Percentiles rank a stretch among this genome's conserved stretches.
These are phyloP conservation scores for Aspergillus japonicus DNA, from an alignment of 2,329 filamentous ascomycete species.

Conservation along the genomic window DNA sequence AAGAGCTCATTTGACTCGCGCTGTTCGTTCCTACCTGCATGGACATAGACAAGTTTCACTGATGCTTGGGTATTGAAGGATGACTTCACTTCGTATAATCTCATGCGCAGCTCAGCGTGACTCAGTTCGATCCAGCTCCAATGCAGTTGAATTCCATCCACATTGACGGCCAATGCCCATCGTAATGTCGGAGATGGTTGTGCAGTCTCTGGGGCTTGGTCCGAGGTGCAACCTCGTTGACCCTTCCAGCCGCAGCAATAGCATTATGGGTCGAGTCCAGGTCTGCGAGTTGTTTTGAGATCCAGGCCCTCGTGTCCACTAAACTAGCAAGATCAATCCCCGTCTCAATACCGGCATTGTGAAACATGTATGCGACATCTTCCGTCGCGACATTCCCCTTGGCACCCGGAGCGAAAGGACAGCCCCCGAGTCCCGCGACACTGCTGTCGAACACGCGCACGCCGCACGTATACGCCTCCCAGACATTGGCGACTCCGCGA, in stretches of 20 bases:
- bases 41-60: conserved; percentile 28
- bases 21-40: conserved; percentile 18
- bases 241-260: conserved; percentile 20
- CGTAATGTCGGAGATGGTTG: not conserved
- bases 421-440: conserved; percentile 78
- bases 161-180: conserved; percentile 22
- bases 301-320: conserved; percentile 70
- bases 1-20: conserved; percentile 23
- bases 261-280: conserved; percentile 26
- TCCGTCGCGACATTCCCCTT: conserved; percentile 86
- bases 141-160: conserved; percentile 28
- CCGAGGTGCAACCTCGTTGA: not conserved
- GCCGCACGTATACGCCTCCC: conserved; percentile 73
- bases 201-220: not conserved
- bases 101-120: conserved; percentile 16
- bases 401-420: conserved; percentile 80
- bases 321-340: conserved; percentile 65
- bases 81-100: conserved; percentile 39
- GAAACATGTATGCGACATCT: conserved; percentile 71
- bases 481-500: conserved; percentile 78
- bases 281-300: conserved; percentile 47
- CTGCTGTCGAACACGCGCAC: conserved; percentile 77
- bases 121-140: conserved; percentile 30
- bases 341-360: conserved; percentile 65
- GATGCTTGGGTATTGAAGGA: no score